A percentile compares a stretch with the other conserved stretches of the same genome.
Conservation (phyloP, 2,329 filamentous ascomycete genomes). For the Diaporthe sp. region DNA sequence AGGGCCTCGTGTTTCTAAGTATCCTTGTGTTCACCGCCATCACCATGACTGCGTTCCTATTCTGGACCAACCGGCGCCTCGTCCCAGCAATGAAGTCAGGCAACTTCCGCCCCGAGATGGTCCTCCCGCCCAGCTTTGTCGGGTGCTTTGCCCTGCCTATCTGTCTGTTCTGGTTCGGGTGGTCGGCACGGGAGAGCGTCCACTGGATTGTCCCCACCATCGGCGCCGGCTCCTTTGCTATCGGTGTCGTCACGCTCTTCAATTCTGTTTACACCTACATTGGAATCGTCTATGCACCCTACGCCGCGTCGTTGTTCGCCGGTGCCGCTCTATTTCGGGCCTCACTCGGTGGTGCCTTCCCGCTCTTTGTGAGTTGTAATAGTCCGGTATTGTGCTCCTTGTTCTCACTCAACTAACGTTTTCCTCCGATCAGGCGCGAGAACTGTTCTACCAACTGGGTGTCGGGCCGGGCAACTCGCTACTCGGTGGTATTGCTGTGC, state of each 20-base stretch:
- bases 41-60: background rate
- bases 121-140: background rate
- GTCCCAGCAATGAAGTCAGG: background rate
- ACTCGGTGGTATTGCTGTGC: background rate
- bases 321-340: background rate
- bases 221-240: constrained; percentile 61
- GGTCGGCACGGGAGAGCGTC: constrained; percentile 69
- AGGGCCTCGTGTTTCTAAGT: background rate
- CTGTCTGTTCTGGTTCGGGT: constrained; percentile 74
- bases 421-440: background rate
- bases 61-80: background rate
- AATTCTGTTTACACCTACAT: background rate
- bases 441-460: background rate
- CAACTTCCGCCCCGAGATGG: background rate
- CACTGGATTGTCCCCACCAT: constrained; percentile 70
- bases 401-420: background rate
- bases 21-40: background rate
- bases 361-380: constrained; percentile 48
- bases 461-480: background rate
- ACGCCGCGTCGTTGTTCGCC: background rate
- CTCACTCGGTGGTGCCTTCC: background rate
- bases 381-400: background rate
- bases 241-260: constrained; percentile 4
- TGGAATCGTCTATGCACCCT: background rate
- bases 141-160: constrained; percentile 3